Conservation (phyloP, 208 protist species). For the Naegleria fowleri region DNA sequence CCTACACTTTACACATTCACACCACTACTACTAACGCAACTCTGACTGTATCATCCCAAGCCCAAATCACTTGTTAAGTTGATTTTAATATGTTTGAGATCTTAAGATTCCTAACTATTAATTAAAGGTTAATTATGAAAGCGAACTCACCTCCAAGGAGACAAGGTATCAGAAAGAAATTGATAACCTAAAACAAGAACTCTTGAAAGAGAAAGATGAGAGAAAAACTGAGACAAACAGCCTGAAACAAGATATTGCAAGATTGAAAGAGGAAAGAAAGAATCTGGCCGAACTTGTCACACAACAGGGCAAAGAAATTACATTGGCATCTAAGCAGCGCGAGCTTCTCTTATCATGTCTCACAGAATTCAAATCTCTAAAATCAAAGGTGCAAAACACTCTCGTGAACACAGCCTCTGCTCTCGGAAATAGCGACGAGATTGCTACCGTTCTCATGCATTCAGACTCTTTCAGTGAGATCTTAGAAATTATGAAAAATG, state of each 20-base stretch:
- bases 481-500: background rate
- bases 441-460: background rate
- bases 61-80: background rate
- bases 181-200: background rate
- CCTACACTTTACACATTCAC: background rate
- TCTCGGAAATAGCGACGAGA: background rate
- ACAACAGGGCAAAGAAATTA: background rate
- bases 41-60: background rate
- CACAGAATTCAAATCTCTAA: background rate
- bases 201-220: background rate
- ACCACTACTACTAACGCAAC: background rate
- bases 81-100: background rate
- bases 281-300: background rate
- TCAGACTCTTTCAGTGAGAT: background rate
- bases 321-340: background rate
- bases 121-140: background rate
- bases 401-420: background rate
- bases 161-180: background rate
- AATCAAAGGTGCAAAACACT: background rate
- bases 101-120: background rate
- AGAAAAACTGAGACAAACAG: background rate
- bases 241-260: background rate
- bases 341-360: background rate
- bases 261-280: background rate
- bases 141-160: background rate